Base-by-base conservation (phyloP, 2,329 filamentous ascomycete genomes). In the Claviceps capensis region DNA sequence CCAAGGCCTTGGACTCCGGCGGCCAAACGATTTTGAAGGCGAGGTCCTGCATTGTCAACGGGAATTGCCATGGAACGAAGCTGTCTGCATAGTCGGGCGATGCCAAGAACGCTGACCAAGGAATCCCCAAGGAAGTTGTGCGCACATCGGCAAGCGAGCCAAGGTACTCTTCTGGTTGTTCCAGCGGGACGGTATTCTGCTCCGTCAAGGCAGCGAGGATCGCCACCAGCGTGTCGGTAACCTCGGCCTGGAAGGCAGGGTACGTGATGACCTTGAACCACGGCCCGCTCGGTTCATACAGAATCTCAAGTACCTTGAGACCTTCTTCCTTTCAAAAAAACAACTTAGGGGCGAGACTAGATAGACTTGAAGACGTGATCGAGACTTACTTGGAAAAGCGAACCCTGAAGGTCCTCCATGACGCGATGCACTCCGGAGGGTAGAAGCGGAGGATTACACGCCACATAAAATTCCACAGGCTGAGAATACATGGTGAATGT, bases 261-360 rank as follows among this genome's bases (percentile, higher is more conserved):
- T 11, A 1, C 0, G 60, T 46, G 16, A 67, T 63, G 5, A 65
- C 46, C 50, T 69, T 69, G 53, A 69, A 67, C 62, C 64, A 68
- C 1, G 66, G 60, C 0, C 62, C 52, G 0, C 66, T 62, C 1
- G 67, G 65, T 26, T 69, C 67, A 36, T 69, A 69, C 4, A 69
- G 57, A 5, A 69, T 57, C 47, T 69, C 67, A 0, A 61, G 0
- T 0, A 65, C 37, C 6, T 60, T 53, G 26, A 14, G 26, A 13
- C 44, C 44, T 46, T 9, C 23, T 14, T 44, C 23, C 42, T 44
- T 26, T 43, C 16, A 11, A 4, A n/a, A n/a, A 8, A 9, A 34
- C 16, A 52, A 36, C 50, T 55, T 42, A 49, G n/a, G 14, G n/a
- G n/a, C n/a, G 9, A 14, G 13, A 37, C 9, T 16, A 17, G 8